Evolutionary conservation across 352 stramenopile species (phyloP), one percentile per base, ranked within the genome.

Genomic region (Pythium aquatile): DNA sequence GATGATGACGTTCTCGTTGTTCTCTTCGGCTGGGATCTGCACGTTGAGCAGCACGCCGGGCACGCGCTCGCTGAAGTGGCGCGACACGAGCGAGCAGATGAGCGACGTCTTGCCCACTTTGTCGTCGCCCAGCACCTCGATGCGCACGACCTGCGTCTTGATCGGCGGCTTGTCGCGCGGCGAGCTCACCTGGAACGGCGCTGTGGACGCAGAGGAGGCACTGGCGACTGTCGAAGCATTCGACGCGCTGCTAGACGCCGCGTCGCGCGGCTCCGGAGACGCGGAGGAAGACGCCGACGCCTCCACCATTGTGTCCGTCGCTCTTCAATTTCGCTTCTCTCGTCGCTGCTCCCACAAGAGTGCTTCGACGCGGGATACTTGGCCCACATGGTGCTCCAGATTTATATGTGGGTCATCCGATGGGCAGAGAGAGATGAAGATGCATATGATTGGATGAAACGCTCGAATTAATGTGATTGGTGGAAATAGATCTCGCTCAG

Each of bases 91-190:
- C 69, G 89, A 88, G 72, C 86, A 96, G 72, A 97, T 95, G 68
- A 97, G 86, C 75, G 89, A 96, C 62, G 87, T 96, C 76, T 97
- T 97, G 69, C 89, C 89, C 62, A 94, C 85, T 75, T 92, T 94
- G 72, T 94, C 87, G 70, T 97, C 89, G 66, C 89, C 89, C 55
- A 96, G 63, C 48, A 97, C 86, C 59, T 96, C 87, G 63, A 97
- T 93, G 64, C 85, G 87, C 60, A 95, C 86, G 57, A 92, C 74
- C 71, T 93, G 87, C 57, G 85, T 80, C 72, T 93, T 93, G 32
- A 85, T 65, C 53, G 75, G 70, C 54, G 79, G 72, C 71, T 87
- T 87, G 47, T 84, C 72, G 37, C 76, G 55, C 55, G 48, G 46
- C 44, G 53, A 61, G 17, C 5, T 48, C 58, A 39, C 37, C 51